phyloP scores from a whole-genome alignment of 73 alveolate species.

The Paramecium primaurelia region DNA sequence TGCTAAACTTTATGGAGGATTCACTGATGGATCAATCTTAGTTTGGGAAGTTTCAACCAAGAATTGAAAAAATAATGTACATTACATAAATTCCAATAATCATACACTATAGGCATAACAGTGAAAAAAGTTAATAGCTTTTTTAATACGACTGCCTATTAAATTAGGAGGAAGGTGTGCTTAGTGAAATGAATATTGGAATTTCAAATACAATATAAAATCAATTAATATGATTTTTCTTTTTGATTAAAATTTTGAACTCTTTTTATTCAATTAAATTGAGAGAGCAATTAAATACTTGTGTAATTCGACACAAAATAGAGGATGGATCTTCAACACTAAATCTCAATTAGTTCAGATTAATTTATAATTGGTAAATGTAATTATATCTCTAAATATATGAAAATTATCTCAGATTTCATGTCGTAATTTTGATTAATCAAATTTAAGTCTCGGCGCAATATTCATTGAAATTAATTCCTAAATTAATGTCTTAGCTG shows the following conservation, averaged over 20 bases:
- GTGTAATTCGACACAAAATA: neutral
- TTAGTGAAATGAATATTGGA: neutral
- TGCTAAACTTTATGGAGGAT: constrained; percentile 78
- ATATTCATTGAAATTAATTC: constrained; percentile 99
- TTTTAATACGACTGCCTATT: constrained; percentile 48
- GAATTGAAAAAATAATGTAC: constrained; percentile 32
- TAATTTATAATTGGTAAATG: neutral
- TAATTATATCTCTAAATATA: neutral
- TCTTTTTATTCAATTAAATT: too few relatives aligned
- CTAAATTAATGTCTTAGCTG: constrained; percentile 97
- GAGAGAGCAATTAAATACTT: neutral
- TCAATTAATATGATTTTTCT: neutral
- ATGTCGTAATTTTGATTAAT: neutral
- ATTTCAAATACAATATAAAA: neutral
- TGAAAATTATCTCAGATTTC: neutral
- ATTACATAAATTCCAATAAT: neutral
- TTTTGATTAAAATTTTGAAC: neutral
- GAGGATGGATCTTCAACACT: neutral
- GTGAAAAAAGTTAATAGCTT: neutral
- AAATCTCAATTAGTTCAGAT: neutral
- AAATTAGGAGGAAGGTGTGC: constrained; percentile 52
- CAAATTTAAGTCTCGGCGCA: constrained; percentile 83
- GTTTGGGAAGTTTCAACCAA: constrained; percentile 69
- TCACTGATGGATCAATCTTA: constrained; percentile 77
- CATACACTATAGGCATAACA: constrained; percentile 21